Conservation (phyloP, 2,329 filamentous ascomycete genomes). For the Xylaria sp. region DNA sequence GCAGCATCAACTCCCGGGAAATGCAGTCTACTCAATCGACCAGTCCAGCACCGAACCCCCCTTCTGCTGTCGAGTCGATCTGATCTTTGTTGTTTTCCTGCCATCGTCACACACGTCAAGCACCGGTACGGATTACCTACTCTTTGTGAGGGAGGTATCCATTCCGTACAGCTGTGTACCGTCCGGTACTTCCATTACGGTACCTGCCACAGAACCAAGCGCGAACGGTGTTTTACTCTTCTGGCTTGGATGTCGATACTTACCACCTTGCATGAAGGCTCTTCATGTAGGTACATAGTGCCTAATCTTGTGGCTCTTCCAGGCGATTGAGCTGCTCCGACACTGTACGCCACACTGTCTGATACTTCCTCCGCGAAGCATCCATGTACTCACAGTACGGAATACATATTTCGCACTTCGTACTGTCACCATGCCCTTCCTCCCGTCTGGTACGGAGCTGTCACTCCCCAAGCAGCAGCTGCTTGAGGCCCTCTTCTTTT, state of each 20-base stretch:
- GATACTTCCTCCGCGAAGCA: neutral
- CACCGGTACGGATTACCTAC: neutral
- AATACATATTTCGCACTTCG: neutral
- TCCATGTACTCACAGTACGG: neutral
- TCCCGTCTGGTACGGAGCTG: neutral
- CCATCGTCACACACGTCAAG: neutral
- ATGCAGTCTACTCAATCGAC: slow-evolving; percentile 12
- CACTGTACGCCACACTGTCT: neutral
- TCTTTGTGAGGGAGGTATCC: slow-evolving; percentile 6
- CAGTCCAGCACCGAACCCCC: slow-evolving; percentile 10
- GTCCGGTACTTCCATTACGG: neutral
- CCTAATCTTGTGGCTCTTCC: slow-evolving; percentile 6
- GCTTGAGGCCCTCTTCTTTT: neutral
- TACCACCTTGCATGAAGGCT: slow-evolving; percentile 14
- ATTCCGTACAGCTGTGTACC: neutral
- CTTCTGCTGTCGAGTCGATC: slow-evolving; percentile 6
- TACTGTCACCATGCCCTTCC: neutral
- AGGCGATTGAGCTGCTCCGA: slow-evolving; percentile 8
- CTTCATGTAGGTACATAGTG: slow-evolving; percentile 5
- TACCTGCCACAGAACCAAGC: slow-evolving; percentile 4
- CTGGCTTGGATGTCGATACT: slow-evolving; percentile 2
- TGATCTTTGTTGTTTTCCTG: slow-evolving; percentile 6
- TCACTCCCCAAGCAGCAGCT: neutral
- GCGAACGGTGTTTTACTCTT: neutral
- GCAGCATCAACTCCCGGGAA: slow-evolving; percentile 4